phyloP scores from a whole-genome alignment of 2,329 filamentous ascomycete species.

The Xylaria sp. region DNA sequence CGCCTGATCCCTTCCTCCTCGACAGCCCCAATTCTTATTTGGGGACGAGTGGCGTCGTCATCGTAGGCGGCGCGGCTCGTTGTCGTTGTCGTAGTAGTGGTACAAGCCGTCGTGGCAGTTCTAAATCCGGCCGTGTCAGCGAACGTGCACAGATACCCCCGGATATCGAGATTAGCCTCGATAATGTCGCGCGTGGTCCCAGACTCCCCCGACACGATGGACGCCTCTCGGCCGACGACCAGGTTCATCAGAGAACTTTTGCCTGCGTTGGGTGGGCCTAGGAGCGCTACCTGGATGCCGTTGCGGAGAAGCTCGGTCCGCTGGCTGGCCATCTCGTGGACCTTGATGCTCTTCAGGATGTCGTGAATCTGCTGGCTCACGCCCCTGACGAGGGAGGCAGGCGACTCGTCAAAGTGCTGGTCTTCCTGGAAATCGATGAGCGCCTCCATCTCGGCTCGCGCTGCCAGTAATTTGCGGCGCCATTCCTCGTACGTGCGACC shows the following conservation, averaged over 20 bases:
- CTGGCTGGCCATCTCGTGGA: constrained; percentile 78
- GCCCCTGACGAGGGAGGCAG: constrained; percentile 70
- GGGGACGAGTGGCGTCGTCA: constrained; percentile 23
- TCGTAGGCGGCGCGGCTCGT: background rate
- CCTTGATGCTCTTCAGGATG: constrained; percentile 67
- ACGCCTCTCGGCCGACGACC: constrained; percentile 88
- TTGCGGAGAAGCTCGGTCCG: constrained; percentile 82
- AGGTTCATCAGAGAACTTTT: constrained; percentile 94
- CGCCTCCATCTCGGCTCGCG: constrained; percentile 90
- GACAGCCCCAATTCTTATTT: constrained; percentile 66
- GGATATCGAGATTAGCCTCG: constrained; percentile 87
- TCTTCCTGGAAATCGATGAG: constrained; percentile 98
- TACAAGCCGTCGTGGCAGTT: constrained; percentile 45
- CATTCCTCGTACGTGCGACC: constrained; percentile 81
- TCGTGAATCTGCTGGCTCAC: constrained; percentile 68
- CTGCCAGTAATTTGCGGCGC: constrained; percentile 77
- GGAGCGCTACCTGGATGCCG: constrained; percentile 83
- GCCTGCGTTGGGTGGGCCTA: constrained; percentile 92
- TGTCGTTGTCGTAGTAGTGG: no score
- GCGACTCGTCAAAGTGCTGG: constrained; percentile 93
- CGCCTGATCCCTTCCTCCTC: constrained; percentile 91
- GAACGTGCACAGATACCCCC: constrained; percentile 90
- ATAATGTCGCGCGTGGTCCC: constrained; percentile 95
- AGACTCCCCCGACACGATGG: constrained; percentile 91
- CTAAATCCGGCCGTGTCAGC: constrained; percentile 93